These are phyloP conservation scores for Aspergillus tubingensis DNA, from an alignment of 2,329 filamentous ascomycete species.

Conservation along the genomic window DNA sequence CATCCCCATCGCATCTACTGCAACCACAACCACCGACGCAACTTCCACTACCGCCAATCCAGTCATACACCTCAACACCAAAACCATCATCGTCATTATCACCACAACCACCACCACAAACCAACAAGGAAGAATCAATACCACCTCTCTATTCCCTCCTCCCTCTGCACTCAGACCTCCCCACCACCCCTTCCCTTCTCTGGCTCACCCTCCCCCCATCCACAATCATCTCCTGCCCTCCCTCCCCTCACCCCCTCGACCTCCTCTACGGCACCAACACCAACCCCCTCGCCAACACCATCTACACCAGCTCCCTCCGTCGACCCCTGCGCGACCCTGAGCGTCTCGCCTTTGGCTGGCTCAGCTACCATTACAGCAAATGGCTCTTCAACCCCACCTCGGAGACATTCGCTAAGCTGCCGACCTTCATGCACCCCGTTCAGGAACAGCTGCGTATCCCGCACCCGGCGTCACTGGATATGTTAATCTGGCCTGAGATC, in stretches of 20 bases:
- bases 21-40: neutral
- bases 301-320: conserved; percentile 21
- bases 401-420: conserved; percentile 21
- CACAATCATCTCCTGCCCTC: conserved; percentile 22
- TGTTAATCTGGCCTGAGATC: conserved; percentile 27
- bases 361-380: conserved; percentile 24
- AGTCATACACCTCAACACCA: neutral
- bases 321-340: conserved; percentile 31
- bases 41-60: neutral
- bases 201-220: conserved; percentile 26
- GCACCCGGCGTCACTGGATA: conserved; percentile 25
- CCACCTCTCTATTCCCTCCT: conserved; percentile 16
- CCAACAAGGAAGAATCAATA: neutral
- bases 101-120: conserved; percentile 1
- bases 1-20: neutral
- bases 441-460: conserved; percentile 22
- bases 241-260: conserved; percentile 25
- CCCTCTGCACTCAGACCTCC: conserved; percentile 22
- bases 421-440: conserved; percentile 21
- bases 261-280: conserved; percentile 29
- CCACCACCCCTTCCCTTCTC: conserved; percentile 9
- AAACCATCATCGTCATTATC: neutral
- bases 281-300: conserved; percentile 29
- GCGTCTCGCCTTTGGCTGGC: conserved; percentile 24
- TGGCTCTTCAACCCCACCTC: conserved; percentile 28